phyloP scores from a whole-genome alignment of 305 asterid species.

The Andrographis paniculata region DNA sequence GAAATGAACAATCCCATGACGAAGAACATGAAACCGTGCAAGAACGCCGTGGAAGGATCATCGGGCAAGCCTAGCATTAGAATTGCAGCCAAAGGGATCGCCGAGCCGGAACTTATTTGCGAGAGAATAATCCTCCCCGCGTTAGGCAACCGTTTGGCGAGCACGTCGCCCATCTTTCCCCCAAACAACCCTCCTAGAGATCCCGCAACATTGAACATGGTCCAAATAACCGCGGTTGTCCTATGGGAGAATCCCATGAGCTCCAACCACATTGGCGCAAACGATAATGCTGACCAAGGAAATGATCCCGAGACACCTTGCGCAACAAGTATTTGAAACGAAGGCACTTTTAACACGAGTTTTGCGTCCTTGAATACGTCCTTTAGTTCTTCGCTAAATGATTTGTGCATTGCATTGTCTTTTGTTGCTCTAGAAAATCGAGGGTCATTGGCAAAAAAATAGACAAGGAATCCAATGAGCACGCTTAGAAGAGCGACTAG shows the following conservation, averaged over 20 bases:
- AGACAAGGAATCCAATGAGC: constrained; percentile 45
- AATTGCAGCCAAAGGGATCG: constrained; percentile 77
- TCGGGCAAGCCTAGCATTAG: constrained; percentile 60
- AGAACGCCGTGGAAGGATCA: constrained; percentile 39
- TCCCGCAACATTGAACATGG: constrained; percentile 46
- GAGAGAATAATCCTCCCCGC: constrained; percentile 65
- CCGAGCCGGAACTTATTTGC: constrained; percentile 79
- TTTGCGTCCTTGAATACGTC: constrained; percentile 57
- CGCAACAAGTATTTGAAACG: constrained; percentile 64
- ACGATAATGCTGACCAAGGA: constrained; percentile 74
- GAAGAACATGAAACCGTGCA: constrained; percentile 55
- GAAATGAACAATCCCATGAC: constrained; percentile 57
- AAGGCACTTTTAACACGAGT: constrained; percentile 46
- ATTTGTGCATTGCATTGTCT: constrained; percentile 23
- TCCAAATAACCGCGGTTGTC: constrained; percentile 50
- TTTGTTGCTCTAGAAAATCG: constrained; percentile 26
- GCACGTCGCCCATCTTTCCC: constrained; percentile 69
- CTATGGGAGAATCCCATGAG: constrained; percentile 78
- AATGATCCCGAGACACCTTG: constrained; percentile 79
- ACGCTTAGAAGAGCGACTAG: constrained; percentile 65
- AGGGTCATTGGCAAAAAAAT: constrained; percentile 63
- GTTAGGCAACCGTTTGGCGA: constrained; percentile 56
- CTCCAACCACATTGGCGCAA: constrained; percentile 89
- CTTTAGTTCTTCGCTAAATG: constrained; percentile 39
- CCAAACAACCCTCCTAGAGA: constrained; percentile 71